Evolutionary conservation across 169 alveolate species (phyloP), one percentile per base, ranked within the genome.

Genomic region (Amoebophrya sp.): DNA sequence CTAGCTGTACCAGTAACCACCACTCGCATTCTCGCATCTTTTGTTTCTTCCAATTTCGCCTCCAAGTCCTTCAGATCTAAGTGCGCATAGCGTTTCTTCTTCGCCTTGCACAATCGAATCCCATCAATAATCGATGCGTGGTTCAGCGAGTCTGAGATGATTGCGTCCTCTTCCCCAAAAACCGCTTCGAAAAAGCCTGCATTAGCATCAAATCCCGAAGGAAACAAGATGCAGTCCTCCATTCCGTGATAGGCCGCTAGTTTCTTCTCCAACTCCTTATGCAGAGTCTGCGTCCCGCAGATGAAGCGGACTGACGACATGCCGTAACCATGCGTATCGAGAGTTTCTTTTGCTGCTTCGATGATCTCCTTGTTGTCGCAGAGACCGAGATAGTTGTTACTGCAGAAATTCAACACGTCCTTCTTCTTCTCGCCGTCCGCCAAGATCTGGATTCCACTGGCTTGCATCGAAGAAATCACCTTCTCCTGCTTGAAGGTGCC

Each of bases 51-150:
- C 12, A 95, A 54, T 29, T 90, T 23, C 41, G 93, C 89, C 89
- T 93, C 95, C 33, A 95, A 91, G n/a, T 94, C 94, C 0, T 33
- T 92, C 96, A 94, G 91, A 54, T 94, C 95, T 26, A 93, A 41
- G 92, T 95, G 96, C 47, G 91, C 90, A 89, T 93, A 95, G 14
- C 95, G 92, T 53, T 38, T 91, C 53, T 95, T 92, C 93, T 94
- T 91, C 3, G 96, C 95, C 90, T 91, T 89, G 89, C 94, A 94
- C 29, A 94, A 92, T 40, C 96, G 89, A 40, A 94, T 89, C 65
- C 96, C 96, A 54, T 95, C 96, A 36, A 95, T 95, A 29, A 95
- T 94, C 12, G 95, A 92, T 18, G 96, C 96, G 65, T 95, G 96
- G 77, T 95, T 95, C 41, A 94, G 92, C 23, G 91, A 93, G 93